phyloP scores from a whole-genome alignment of 2,329 filamentous ascomycete genomes.

The Atkinsonella texensis region DNA sequence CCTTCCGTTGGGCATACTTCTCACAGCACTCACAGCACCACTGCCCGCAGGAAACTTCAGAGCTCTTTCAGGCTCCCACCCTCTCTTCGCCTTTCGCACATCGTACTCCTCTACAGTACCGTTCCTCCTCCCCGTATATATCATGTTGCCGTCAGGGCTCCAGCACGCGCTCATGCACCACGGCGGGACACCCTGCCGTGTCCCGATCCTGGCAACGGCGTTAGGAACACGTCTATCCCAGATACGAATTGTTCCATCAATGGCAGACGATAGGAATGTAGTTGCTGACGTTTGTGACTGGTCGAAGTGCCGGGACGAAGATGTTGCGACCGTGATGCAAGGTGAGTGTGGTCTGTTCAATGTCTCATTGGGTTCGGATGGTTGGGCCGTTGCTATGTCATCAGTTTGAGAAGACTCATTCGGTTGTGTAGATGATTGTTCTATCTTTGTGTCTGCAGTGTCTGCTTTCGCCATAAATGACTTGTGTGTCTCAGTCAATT shows the following conservation, averaged over 20 bases:
- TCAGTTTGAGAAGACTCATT: not conserved
- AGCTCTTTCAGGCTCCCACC: slow-evolving; percentile 62
- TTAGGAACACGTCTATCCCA: slow-evolving; percentile 76
- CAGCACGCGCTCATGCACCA: slow-evolving; percentile 98
- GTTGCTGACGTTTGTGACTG: slow-evolving; percentile 53
- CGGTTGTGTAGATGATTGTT: not conserved
- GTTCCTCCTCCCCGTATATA: slow-evolving; percentile 86
- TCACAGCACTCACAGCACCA: slow-evolving; percentile 77
- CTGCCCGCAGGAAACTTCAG: slow-evolving; percentile 85
- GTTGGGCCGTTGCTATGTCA: not conserved
- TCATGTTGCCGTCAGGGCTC: slow-evolving; percentile 89
- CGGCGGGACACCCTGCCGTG: slow-evolving; percentile 65
- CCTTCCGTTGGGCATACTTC: slow-evolving; percentile 82
- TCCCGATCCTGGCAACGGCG: slow-evolving; percentile 68
- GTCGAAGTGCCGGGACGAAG: slow-evolving; percentile 33
- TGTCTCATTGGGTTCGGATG: slow-evolving; percentile 4
- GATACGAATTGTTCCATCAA: slow-evolving; percentile 79
- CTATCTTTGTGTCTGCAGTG: not conserved
- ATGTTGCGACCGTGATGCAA: slow-evolving; percentile 22
- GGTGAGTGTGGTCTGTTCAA: slow-evolving; percentile 14
- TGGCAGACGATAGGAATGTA: slow-evolving; percentile 79
- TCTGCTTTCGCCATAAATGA: not conserved
- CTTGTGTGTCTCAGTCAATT: not conserved
- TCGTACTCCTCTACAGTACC: slow-evolving; percentile 90
- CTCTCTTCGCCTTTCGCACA: slow-evolving; percentile 57